phyloP scores from a whole-genome alignment of 1,284 basidiomycete species.

The Cutaneotrichosporon sp. region DNA sequence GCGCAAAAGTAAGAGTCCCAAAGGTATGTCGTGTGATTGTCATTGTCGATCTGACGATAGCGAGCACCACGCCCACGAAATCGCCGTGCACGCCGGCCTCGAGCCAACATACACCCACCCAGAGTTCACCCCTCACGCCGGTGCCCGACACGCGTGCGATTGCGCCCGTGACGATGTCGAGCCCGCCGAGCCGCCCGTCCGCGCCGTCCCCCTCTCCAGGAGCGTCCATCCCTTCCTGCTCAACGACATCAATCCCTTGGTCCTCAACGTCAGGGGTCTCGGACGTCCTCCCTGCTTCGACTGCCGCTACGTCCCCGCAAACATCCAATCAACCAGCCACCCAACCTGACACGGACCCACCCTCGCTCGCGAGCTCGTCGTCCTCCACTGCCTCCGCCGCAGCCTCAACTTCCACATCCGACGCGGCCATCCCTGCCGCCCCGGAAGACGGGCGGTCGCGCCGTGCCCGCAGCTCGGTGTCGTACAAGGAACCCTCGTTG shows the following conservation, averaged over 20 bases:
- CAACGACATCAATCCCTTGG: too few relatives aligned
- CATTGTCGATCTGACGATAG: background rate
- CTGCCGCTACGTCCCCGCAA: too few relatives aligned
- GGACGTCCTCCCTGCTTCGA: too few relatives aligned
- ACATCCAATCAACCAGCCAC: too few relatives aligned
- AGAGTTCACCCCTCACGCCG: background rate
- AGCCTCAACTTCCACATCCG: background rate
- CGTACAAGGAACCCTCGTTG: conserved; percentile 28
- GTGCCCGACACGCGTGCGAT: background rate
- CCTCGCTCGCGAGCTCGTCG: background rate
- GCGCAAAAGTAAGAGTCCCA: background rate
- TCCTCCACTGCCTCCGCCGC: background rate
- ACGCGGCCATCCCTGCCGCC: background rate
- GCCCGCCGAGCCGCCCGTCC: background rate
- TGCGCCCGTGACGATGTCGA: too few relatives aligned
- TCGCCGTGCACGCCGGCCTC: background rate
- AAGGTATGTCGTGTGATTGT: background rate
- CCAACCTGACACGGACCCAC: background rate
- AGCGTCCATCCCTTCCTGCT: too few relatives aligned
- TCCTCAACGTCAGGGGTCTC: too few relatives aligned
- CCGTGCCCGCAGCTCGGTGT: conserved; percentile 19
- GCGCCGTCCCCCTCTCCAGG: too few relatives aligned
- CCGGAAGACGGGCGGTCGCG: conserved; percentile 16
- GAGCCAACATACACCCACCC: background rate
- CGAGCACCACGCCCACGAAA: background rate